Conservation (phyloP, 208 protist genomes). For the Leishmania braziliensis region DNA sequence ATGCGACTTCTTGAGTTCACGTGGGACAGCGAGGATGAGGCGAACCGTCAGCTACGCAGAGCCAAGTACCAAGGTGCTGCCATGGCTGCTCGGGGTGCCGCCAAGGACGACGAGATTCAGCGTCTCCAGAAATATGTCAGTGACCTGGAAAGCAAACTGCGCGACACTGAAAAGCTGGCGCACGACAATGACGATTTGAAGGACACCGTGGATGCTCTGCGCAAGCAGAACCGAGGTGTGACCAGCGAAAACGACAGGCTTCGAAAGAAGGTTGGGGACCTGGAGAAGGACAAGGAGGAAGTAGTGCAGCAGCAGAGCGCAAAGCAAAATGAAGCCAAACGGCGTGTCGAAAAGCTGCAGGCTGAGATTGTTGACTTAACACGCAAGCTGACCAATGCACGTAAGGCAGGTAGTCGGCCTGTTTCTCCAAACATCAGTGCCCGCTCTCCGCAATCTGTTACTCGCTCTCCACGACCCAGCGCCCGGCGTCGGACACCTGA, state of each 20-base stretch:
- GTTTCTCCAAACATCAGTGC: slow-evolving; percentile 14
- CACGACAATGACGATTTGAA: slow-evolving; percentile 35
- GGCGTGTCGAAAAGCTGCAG: slow-evolving; percentile 24
- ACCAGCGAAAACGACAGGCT: slow-evolving; percentile 38
- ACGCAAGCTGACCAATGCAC: slow-evolving; percentile 13
- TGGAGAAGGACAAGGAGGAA: slow-evolving; percentile 40
- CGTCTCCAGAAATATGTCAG: slow-evolving; percentile 36
- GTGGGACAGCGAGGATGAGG: slow-evolving; percentile 65
- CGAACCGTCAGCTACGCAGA: slow-evolving; percentile 30
- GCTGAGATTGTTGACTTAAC: slow-evolving; percentile 25
- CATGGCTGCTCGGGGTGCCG: slow-evolving; percentile 40
- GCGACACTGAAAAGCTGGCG: slow-evolving; percentile 30
- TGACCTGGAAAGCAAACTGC: slow-evolving; percentile 44
- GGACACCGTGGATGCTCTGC: slow-evolving; percentile 29
- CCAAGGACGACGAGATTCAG: slow-evolving; percentile 67
- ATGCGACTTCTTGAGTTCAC: slow-evolving; percentile 72
- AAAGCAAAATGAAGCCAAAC: slow-evolving; percentile 23
- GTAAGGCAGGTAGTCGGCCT: slow-evolving; percentile 11
- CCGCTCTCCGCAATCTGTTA: slow-evolving; percentile 12
- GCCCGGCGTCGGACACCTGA: slow-evolving; percentile 31
- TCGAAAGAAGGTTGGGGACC: slow-evolving; percentile 32
- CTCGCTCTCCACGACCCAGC: slow-evolving; percentile 18
- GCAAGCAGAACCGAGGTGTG: slow-evolving; percentile 37
- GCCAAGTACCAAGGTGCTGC: slow-evolving; percentile 30
- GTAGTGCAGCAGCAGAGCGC: slow-evolving; percentile 28